phyloP scores from a whole-genome alignment of 306 rosid genomes.

The Prinsepia uniflora region DNA sequence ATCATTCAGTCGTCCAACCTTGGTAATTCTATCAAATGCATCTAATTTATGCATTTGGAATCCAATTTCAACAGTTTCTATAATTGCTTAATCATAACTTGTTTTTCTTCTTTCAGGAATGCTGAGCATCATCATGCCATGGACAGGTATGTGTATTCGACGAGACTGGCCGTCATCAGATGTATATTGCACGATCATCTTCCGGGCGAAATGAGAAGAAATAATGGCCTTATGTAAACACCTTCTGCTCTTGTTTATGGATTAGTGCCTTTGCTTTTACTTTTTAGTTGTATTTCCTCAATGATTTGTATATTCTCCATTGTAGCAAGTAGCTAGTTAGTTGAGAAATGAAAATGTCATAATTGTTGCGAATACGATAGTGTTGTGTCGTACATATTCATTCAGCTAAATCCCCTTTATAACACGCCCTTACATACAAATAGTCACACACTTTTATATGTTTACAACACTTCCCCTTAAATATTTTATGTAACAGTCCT shows the following conservation, averaged over 20 bases:
- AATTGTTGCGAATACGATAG: too few species aligned
- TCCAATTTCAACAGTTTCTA: background rate
- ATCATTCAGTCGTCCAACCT: background rate
- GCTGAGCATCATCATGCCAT: conserved; percentile 3
- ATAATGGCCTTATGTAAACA: conserved; percentile 29
- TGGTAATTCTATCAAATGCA: conserved; percentile 15
- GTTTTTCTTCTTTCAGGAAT: conserved; percentile 17
- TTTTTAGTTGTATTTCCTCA: background rate
- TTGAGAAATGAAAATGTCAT: conserved; percentile 16
- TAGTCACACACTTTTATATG: too few species aligned
- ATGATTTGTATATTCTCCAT: conserved; percentile 20
- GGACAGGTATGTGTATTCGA: background rate
- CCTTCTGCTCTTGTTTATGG: conserved; percentile 11
- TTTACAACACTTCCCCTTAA: too few species aligned
- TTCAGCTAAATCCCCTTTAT: conserved; percentile 27
- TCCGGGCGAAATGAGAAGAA: conserved; percentile 4
- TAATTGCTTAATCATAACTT: background rate
- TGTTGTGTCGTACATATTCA: too few species aligned
- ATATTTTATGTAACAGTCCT: too few species aligned
- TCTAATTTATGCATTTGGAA: too few species aligned
- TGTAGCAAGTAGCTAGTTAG: conserved; percentile 28
- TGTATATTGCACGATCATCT: conserved; percentile 7
- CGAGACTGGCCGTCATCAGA: conserved; percentile 12
- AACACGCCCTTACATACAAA: too few species aligned
- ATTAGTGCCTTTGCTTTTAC: conserved; percentile 13